Base-by-base conservation (phyloP, 495 filamentous ascomycete genomes). In the Neurospora sp. region DNA sequence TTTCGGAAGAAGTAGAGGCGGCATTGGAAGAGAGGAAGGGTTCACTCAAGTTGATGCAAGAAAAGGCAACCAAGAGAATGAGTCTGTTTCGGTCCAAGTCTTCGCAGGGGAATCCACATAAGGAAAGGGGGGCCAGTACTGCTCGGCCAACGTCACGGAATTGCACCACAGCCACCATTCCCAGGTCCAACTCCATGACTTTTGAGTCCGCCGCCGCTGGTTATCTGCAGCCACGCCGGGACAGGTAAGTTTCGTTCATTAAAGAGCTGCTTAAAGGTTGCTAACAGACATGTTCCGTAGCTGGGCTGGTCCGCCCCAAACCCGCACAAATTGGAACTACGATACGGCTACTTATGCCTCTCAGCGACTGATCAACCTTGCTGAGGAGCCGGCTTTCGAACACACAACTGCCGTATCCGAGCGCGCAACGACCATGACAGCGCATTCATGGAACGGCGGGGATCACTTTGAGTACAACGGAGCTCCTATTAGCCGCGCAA, bases 301-400 rank as follows among this genome's bases (percentile, higher is more conserved):
- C 45, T 75, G 77, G 73, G 75, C 77, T 9, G 22, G 37, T 41
- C 71, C 74, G 59, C 76, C 77, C 44, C 73, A 73, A 40, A 77
- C 79, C 65, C 82, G 79, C 71, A 74, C 80, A 18, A 83, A 82
- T 37, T 80, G 81, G 74, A 81, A 82, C 68, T 84, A 84, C 74
- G 80, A 85, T 69, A 68, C 79, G 31, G 73, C 74, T 37, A 82
- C 83, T 61, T 85, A 86, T 73, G 83, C 82, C 72, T 80, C 82
- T 10, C 77, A 82, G 53, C 80, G 83, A 37, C 69, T 85, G 12
- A 73, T 83, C 39, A 85, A 83, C 40, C 76, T 83, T 20, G 74
- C 75, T 27, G 82, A 83, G 71, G 80, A 80, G 31, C 77, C 78
- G 9, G 73, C 72, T n/a, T 72, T 80, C 40, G 81, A 82, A 71